Evolutionary conservation across 306 rosid species (phyloP).

Genomic region (Vigna mungo): DNA sequence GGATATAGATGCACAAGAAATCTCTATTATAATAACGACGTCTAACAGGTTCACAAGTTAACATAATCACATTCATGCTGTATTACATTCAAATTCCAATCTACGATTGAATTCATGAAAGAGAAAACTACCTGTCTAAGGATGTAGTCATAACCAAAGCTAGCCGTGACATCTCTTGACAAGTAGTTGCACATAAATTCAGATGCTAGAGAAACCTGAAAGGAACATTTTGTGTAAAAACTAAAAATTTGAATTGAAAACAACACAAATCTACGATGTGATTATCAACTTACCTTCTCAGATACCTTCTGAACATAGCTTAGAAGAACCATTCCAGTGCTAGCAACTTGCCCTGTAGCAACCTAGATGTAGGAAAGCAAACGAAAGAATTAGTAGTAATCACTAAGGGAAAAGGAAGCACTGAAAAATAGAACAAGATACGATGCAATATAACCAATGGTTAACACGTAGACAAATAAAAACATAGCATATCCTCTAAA

Average conservation of each 20-base stretch:
- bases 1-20: constrained; percentile 10
- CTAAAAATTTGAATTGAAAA: background rate
- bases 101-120: constrained; percentile 31
- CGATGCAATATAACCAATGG: background rate
- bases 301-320: constrained; percentile 97
- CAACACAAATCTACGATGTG: constrained; percentile 11
- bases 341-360: constrained; percentile 96
- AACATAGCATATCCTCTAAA: constrained; percentile 4
- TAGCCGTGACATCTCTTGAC: constrained; percentile 87
- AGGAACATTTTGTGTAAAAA: constrained; percentile 21
- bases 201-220: constrained; percentile 89
- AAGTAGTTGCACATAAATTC: constrained; percentile 94
- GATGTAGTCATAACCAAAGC: constrained; percentile 94
- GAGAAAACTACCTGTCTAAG: constrained; percentile 78
- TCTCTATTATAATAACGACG: constrained; percentile 14
- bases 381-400: background rate
- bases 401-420: background rate
- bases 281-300: constrained; percentile 77
- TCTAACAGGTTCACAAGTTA: constrained; percentile 13
- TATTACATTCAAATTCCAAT: constrained; percentile 1
- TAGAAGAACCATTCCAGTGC: constrained; percentile 91
- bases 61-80: background rate
- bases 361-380: constrained; percentile 61
- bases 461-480: constrained; percentile 19
- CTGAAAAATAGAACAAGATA: constrained; percentile 9